Evolutionary conservation across 768 basidiomycete genomes (phyloP), one percentile per base, ranked within the genome.

Genomic region (Lentinula edodes): DNA sequence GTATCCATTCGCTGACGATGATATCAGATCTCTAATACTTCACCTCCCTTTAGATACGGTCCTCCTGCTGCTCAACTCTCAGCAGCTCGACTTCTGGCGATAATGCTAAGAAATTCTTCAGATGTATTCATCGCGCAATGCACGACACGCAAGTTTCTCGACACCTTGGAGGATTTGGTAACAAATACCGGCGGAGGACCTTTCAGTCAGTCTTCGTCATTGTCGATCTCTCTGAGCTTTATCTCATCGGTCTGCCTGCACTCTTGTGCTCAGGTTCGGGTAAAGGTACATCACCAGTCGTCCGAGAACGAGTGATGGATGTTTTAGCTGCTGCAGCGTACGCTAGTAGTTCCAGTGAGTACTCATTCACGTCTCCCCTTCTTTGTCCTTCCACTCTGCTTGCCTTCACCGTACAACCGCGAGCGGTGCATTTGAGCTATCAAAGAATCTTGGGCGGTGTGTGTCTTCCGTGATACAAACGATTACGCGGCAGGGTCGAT

Each of bases 281-380:
- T 1, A 59, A 59, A 41, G 78, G 83, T 48, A 91, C 91, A 0
- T 82, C 84, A 0, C 93, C 91, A 8, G 92, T 93, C 1, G 90
- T 93, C 0, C 80, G 85, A 45, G 92, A 94, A 68, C 82, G 92
- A 5, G 69, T 97, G 41, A 74, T 92, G 62, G 88, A 93, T 64
- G 88, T 95, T 0, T 76, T 97, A 3, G 91, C 87, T 2, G 92
- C 90, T 20, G 89, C 93, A 7, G 88, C 90, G 1, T 95, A 82
- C 68, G 81, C 85, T 15, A 87, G 81, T 69, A 80, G 83, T 57
- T 66, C 68, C 6, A 78, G 80, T 79, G 64, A 68, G 78, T 77
- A 5, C 36, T 41, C 43, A 6, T 15, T 56, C 28, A 8, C 6
- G 9, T 12, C 20, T 38, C 16, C 36, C 32, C 39, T 51, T 43